Percentiles rank a stretch among this genome's conserved stretches.
Conservation (phyloP, 495 filamentous ascomycete genomes). For the Aspergillus avenaceus region DNA sequence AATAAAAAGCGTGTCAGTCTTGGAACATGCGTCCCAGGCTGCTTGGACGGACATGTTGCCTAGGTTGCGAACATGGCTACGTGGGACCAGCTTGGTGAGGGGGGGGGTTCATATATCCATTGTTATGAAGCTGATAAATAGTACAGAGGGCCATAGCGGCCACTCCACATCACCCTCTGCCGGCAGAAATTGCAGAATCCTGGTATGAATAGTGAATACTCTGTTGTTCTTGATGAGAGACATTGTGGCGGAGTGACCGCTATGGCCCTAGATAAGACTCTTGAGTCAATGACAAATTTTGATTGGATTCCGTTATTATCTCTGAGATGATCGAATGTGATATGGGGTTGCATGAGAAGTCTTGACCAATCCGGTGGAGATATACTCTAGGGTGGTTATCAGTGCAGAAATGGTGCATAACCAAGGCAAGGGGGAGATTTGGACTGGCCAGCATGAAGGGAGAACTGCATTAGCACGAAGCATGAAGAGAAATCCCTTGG, state of each 20-base stretch:
- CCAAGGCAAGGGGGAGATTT: background rate
- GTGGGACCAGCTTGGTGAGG: too few relatives aligned
- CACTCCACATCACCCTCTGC: too few relatives aligned
- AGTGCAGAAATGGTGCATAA: background rate
- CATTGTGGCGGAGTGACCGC: too few relatives aligned
- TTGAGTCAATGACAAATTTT: background rate
- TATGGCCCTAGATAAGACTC: background rate
- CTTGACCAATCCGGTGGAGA: background rate
- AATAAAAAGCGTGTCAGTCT: constrained; percentile 38
- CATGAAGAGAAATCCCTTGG: background rate
- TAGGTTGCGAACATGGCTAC: background rate
- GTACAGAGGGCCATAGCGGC: too few relatives aligned
- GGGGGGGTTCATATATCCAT: too few relatives aligned
- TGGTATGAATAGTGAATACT: too few relatives aligned
- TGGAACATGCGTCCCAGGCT: constrained; percentile 28
- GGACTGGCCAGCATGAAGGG: background rate
- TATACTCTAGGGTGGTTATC: background rate
- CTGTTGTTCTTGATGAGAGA: too few relatives aligned
- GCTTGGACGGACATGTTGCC: constrained; percentile 17
- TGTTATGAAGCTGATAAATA: too few relatives aligned
- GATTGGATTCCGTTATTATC: background rate
- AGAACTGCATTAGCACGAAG: background rate
- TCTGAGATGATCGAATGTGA: background rate
- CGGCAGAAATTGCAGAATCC: too few relatives aligned
- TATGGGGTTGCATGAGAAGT: background rate